Evolutionary conservation across 805 yeast genomes (phyloP).

Genomic region (Barnettozyma siamensis): DNA sequence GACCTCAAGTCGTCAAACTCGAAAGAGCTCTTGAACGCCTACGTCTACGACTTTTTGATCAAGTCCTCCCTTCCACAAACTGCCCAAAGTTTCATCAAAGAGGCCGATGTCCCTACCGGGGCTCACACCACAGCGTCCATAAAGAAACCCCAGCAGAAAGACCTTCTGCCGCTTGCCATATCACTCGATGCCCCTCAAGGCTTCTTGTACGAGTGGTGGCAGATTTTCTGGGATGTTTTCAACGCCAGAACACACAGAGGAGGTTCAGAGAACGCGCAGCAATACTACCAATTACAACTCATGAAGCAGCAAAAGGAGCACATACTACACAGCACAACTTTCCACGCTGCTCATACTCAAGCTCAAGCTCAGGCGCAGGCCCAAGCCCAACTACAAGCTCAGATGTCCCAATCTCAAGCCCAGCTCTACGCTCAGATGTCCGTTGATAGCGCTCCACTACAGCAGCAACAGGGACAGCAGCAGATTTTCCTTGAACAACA

Average conservation of each 20-base stretch:
- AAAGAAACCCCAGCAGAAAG: conserved; percentile 27
- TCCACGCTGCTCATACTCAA: conserved; percentile 40
- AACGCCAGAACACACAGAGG: conserved; percentile 71
- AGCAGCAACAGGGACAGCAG: conserved; percentile 19
- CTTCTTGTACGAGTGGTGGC: conserved; percentile 93
- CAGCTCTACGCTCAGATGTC: conserved; percentile 21
- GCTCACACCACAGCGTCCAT: conserved; percentile 15
- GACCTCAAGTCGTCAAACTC: conserved; percentile 24
- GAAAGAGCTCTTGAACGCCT: conserved; percentile 67
- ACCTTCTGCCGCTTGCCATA: conserved; percentile 45
- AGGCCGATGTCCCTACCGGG: conserved; percentile 54
- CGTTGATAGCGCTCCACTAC: conserved; percentile 9
- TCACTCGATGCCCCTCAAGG: conserved; percentile 83
- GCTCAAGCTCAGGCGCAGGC: conserved; percentile 28
- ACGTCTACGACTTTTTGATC: conserved; percentile 77
- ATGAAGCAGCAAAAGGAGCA: conserved; percentile 57
- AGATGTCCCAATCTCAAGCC: conserved; percentile 4
- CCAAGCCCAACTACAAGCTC: conserved; percentile 12
- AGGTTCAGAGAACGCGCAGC: conserved; percentile 58
- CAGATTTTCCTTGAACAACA: conserved; percentile 30
- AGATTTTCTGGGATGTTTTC: conserved; percentile 89
- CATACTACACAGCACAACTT: conserved; percentile 38
- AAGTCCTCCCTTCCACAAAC: conserved; percentile 68
- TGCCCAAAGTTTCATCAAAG: conserved; percentile 68
- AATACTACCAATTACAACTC: conserved; percentile 61